These are phyloP conservation scores for Prunus mume DNA, from an alignment of 306 rosid genomes.

Conservation along the genomic window DNA sequence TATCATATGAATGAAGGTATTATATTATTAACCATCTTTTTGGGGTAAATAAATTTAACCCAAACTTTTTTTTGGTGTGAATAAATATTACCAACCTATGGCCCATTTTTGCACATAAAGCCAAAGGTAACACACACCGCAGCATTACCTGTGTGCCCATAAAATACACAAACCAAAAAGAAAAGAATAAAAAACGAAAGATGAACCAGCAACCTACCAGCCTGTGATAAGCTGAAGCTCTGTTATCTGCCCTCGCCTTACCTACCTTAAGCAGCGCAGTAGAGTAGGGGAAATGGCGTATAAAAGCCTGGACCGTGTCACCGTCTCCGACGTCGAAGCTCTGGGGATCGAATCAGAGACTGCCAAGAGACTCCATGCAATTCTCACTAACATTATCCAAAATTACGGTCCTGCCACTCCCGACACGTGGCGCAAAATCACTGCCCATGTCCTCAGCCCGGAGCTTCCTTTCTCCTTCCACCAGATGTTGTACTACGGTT, in stretches of 20 bases:
- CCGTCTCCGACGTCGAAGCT: slow-evolving; percentile 60
- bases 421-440: slow-evolving; percentile 70
- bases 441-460: slow-evolving; percentile 53
- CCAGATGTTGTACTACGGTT: slow-evolving; percentile 72
- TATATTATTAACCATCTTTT: no score
- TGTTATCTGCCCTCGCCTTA: neutral
- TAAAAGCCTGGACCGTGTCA: slow-evolving; percentile 49
- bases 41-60: no score
- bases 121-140: no score
- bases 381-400: slow-evolving; percentile 40
- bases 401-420: slow-evolving; percentile 50
- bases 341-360: slow-evolving; percentile 39
- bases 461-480: slow-evolving; percentile 79
- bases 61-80: no score
- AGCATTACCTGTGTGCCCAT: no score
- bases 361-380: slow-evolving; percentile 47
- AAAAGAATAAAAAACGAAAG: neutral
- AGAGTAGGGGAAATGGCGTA: slow-evolving; percentile 30
- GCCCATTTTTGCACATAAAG: no score
- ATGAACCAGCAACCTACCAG: neutral
- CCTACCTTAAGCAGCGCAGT: neutral
- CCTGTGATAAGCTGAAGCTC: neutral
- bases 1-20: no score
- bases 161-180: neutral
- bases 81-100: no score